phyloP scores from a whole-genome alignment of 75 land plant genomes.

The Selaginella tamariscina region DNA sequence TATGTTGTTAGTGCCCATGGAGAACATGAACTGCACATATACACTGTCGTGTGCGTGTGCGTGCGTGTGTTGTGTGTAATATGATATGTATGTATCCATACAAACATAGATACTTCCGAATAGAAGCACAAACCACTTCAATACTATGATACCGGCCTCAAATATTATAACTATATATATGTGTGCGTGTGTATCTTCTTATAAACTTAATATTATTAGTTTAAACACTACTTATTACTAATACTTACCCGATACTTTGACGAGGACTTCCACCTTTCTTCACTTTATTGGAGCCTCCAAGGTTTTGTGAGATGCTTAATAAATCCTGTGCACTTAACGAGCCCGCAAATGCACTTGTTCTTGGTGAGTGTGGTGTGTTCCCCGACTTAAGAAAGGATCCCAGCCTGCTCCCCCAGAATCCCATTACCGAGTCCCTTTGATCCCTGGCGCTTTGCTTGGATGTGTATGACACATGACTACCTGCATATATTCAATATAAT shows the following conservation, averaged over 20 bases:
- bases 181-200: too few species aligned
- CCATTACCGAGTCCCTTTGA: not conserved
- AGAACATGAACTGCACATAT: not conserved
- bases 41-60: not conserved
- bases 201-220: too few species aligned
- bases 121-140: too few species aligned
- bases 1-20: constrained; percentile 23
- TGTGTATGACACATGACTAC: not conserved
- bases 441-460: not conserved
- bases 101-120: too few species aligned
- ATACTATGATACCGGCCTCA: too few species aligned
- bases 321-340: not conserved
- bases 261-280: not conserved
- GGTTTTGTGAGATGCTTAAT: not conserved
- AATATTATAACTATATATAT: too few species aligned
- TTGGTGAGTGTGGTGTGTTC: not conserved
- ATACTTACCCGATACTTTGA: not conserved
- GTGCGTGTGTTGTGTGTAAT: too few species aligned
- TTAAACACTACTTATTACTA: too few species aligned
- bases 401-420: not conserved
- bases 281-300: not conserved
- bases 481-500: too few species aligned
- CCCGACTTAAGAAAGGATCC: not conserved
- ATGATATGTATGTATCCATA: too few species aligned
- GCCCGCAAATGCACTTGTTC: not conserved